Conservation (phyloP, 441 rosid species). For the Dalechampia spathulata region DNA sequence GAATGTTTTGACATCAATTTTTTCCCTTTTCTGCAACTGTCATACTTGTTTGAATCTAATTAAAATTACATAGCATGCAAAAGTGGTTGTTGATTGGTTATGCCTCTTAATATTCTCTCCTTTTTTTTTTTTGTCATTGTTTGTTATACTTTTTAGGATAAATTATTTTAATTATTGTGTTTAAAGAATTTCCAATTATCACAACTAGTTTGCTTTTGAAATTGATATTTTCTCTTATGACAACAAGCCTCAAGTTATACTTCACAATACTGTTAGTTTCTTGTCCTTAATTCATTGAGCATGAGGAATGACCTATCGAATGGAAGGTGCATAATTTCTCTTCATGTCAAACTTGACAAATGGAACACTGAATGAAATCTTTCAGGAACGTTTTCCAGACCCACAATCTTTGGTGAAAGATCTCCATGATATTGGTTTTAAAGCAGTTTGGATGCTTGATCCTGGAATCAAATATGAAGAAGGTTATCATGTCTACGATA, state of each 20-base stretch:
- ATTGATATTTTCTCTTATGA: too few species aligned
- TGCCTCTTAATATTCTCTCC: too few species aligned
- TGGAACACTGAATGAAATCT: conserved; percentile 7
- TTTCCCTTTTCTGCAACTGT: too few species aligned
- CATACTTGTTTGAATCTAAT: too few species aligned
- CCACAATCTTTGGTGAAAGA: conserved; percentile 53
- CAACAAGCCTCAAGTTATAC: neutral
- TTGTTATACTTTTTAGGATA: too few species aligned
- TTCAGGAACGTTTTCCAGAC: conserved; percentile 65
- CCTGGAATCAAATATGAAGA: conserved; percentile 88
- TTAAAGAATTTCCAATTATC: neutral
- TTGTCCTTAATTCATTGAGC: neutral
- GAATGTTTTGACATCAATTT: too few species aligned
- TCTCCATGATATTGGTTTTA: conserved; percentile 67
- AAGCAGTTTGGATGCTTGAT: conserved; percentile 97
- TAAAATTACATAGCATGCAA: too few species aligned
- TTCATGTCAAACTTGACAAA: conserved; percentile 4
- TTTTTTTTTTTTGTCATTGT: too few species aligned
- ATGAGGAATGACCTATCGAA: neutral
- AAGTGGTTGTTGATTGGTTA: too few species aligned
- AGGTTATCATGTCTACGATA: conserved; percentile 62
- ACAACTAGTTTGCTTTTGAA: too few species aligned
- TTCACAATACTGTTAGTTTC: neutral
- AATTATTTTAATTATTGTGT: too few species aligned
- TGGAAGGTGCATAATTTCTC: neutral